These are phyloP conservation scores for Myrica gale DNA, from an alignment of 306 rosid species.

Conservation along the genomic window DNA sequence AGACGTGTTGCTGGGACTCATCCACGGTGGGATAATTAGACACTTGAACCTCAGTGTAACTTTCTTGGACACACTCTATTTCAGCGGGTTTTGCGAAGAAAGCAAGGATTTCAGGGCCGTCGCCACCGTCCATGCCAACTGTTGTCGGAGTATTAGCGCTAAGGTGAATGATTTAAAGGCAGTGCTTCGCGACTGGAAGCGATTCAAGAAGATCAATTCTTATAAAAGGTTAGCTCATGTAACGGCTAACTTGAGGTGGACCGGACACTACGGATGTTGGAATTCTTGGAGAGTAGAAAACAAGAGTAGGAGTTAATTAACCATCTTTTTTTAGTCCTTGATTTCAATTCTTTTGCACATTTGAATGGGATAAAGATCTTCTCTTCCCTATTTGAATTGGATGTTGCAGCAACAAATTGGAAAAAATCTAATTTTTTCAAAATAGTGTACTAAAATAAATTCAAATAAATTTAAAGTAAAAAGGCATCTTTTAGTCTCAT, in stretches of 20 bases:
- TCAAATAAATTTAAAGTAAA: too few relatives aligned
- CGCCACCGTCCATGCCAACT: conserved; percentile 70
- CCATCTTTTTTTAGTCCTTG: neutral
- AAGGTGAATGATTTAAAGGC: conserved; percentile 53
- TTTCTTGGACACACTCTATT: conserved; percentile 65
- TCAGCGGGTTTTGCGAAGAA: conserved; percentile 84
- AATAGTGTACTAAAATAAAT: too few relatives aligned
- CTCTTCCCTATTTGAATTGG: too few relatives aligned
- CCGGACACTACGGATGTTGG: conserved; percentile 39
- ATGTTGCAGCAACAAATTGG: too few relatives aligned
- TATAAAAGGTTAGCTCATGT: conserved; percentile 23
- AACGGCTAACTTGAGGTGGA: conserved; percentile 35
- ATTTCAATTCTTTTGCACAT: neutral
- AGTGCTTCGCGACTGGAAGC: conserved; percentile 63
- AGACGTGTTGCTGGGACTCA: conserved; percentile 53
- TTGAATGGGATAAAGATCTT: neutral
- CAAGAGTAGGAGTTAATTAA: neutral
- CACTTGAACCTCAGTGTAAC: conserved; percentile 53
- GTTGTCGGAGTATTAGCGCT: conserved; percentile 67
- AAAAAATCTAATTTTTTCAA: too few relatives aligned
- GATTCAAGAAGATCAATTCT: conserved; percentile 28
- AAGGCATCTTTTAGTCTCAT: too few relatives aligned
- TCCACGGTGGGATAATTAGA: conserved; percentile 34
- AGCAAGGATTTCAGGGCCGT: conserved; percentile 57
- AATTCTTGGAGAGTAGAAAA: conserved; percentile 45